Percentiles rank a stretch among this genome's conserved stretches.
Evolutionary conservation across 2,329 filamentous ascomycete species (phyloP).

Genomic region (Diplocarpon mali): DNA sequence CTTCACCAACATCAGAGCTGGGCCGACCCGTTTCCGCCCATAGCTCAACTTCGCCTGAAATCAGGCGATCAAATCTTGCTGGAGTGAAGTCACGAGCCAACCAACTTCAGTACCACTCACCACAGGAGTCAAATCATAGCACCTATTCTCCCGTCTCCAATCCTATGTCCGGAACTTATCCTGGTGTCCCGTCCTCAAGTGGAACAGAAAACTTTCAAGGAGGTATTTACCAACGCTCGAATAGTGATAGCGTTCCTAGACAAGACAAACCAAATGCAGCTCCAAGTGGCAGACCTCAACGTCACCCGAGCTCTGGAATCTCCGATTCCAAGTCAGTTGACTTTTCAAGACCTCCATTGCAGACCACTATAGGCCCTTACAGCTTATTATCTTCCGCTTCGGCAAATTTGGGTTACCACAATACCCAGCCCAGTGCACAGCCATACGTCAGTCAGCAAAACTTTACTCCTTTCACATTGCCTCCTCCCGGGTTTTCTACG

Average conservation of each 20-base stretch:
- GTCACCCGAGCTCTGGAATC: conserved; percentile 25
- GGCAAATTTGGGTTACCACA: conserved; percentile 32
- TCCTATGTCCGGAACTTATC: conserved; percentile 23
- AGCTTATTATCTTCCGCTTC: conserved; percentile 42
- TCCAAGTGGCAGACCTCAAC: conserved; percentile 15
- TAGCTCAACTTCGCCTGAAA: conserved; percentile 25
- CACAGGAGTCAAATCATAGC: conserved; percentile 21
- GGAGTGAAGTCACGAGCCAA: conserved; percentile 19
- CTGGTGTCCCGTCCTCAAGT: conserved; percentile 20
- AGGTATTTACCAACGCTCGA: conserved; percentile 22
- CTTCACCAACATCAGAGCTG: conserved; percentile 26
- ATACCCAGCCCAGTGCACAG: conserved; percentile 35
- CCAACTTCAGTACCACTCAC: conserved; percentile 25
- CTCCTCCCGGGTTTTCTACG: conserved; percentile 44
- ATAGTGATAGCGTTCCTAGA: conserved; percentile 22
- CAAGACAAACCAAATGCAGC: conserved; percentile 15
- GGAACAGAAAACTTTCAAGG: conserved; percentile 18
- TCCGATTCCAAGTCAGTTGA: conserved; percentile 25
- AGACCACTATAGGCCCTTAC: conserved; percentile 38
- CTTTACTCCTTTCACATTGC: conserved; percentile 51
- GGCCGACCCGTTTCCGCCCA: conserved; percentile 17
- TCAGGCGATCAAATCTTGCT: conserved; percentile 20
- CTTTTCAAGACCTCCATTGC: conserved; percentile 36
- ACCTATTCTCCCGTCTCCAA: conserved; percentile 25
- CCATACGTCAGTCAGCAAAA: conserved; percentile 49